A percentile compares a stretch with the other conserved stretches of the same genome.
phyloP scores from a whole-genome alignment of 2,329 filamentous ascomycete genomes.

The Emergomyces orientalis region DNA sequence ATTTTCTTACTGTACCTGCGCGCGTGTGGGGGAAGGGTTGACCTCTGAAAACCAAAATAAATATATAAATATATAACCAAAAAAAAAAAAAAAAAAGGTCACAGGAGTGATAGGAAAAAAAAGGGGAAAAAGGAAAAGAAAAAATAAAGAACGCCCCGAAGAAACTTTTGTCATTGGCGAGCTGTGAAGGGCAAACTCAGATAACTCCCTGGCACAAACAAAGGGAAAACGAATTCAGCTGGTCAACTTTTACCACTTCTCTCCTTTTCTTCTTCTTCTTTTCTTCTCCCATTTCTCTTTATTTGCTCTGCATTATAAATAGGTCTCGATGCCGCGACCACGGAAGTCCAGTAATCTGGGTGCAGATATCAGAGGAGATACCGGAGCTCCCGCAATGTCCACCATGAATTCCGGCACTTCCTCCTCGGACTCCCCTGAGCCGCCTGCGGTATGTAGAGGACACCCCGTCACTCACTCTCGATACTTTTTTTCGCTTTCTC shows the following conservation, averaged over 20 bases:
- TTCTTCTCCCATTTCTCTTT: neutral
- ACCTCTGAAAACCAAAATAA: neutral
- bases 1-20: neutral
- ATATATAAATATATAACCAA: neutral
- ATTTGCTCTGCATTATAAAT: neutral
- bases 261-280: neutral
- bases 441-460: constrained; percentile 11
- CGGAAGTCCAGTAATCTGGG: constrained; percentile 38
- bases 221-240: neutral
- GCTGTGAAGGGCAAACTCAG: neutral
- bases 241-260: no score
- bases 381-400: constrained; percentile 38
- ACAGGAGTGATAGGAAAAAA: neutral
- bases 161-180: neutral
- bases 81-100: no score
- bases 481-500: neutral
- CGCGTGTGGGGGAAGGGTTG: neutral
- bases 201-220: neutral
- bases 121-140: neutral
- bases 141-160: neutral
- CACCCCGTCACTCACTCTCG: no score
- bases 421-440: constrained; percentile 18
- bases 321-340: constrained; percentile 29
- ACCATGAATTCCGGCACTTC: constrained; percentile 31
- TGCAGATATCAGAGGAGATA: constrained; percentile 40